Evolutionary conservation across 176 grass and related monocot genomes (phyloP).

Genomic region (Eremochloa ophiuroides): DNA sequence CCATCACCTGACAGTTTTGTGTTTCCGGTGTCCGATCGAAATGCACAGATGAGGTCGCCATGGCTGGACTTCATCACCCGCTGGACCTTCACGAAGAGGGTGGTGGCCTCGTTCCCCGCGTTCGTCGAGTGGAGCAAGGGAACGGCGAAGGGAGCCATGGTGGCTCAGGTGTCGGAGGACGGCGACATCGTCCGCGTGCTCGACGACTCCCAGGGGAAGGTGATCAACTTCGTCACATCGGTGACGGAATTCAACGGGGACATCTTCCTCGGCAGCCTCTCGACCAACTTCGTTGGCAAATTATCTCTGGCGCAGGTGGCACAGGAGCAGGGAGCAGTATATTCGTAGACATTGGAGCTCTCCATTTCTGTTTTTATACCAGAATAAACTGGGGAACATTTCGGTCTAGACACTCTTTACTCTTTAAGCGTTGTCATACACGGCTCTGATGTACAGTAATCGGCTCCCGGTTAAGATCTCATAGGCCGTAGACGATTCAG

Average conservation of each 20-base stretch:
- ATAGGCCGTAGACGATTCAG: background rate
- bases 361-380: background rate
- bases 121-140: background rate
- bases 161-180: conserved; percentile 50
- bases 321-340: background rate
- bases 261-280: conserved; percentile 56
- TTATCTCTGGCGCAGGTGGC: conserved; percentile 31
- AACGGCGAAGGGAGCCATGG: conserved; percentile 29
- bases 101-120: conserved; percentile 48
- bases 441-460: background rate
- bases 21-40: background rate
- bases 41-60: conserved; percentile 28
- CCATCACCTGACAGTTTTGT: background rate
- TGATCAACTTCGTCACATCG: conserved; percentile 56
- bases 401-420: background rate
- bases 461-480: background rate
- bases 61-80: conserved; percentile 31
- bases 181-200: conserved; percentile 51
- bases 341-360: background rate
- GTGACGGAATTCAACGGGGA: conserved; percentile 56
- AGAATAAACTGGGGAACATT: background rate
- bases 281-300: conserved; percentile 53
- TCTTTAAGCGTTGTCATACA: background rate
- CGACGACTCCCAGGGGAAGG: conserved; percentile 47
- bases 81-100: conserved; percentile 33